Evolutionary conservation across 352 stramenopile genomes (phyloP).

Genomic region (Thalassiosira hispida): DNA sequence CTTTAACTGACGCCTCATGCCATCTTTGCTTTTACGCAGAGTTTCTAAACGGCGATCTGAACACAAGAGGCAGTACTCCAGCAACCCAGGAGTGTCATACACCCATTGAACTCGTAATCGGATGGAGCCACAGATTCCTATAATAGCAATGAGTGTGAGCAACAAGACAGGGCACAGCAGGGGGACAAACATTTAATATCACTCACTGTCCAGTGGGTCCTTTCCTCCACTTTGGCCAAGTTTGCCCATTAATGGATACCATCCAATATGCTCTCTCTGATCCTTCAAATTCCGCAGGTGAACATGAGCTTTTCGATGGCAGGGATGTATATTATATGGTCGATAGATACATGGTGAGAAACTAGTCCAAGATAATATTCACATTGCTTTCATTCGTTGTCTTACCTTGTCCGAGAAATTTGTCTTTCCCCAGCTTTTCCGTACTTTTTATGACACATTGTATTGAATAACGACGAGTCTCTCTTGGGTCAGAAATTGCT

Average conservation of each 20-base stretch:
- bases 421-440: conserved; percentile 68
- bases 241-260: conserved; percentile 81
- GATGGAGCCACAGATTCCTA: conserved; percentile 75
- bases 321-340: no score
- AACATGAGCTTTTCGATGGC: conserved; percentile 63
- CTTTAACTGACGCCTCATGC: conserved; percentile 58
- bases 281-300: conserved; percentile 75
- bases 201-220: conserved; percentile 63
- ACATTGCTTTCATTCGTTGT: conserved; percentile 17
- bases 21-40: conserved; percentile 45
- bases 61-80: conserved; percentile 79
- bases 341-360: no score
- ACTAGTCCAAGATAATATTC: background rate
- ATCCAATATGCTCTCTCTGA: conserved; percentile 79
- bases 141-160: no score
- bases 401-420: conserved; percentile 76
- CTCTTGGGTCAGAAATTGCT: conserved; percentile 62
- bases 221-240: conserved; percentile 78
- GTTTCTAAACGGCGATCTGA: conserved; percentile 68
- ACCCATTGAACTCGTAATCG: conserved; percentile 83
- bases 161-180: no score
- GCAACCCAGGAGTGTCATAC: conserved; percentile 64
- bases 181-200: no score
- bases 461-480: conserved; percentile 73
- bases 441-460: conserved; percentile 76